A percentile compares a stretch with the other conserved stretches of the same genome.
Evolutionary conservation across 2,329 filamentous ascomycete species (phyloP).

Genomic region (Pseudopyricularia cyperi): DNA sequence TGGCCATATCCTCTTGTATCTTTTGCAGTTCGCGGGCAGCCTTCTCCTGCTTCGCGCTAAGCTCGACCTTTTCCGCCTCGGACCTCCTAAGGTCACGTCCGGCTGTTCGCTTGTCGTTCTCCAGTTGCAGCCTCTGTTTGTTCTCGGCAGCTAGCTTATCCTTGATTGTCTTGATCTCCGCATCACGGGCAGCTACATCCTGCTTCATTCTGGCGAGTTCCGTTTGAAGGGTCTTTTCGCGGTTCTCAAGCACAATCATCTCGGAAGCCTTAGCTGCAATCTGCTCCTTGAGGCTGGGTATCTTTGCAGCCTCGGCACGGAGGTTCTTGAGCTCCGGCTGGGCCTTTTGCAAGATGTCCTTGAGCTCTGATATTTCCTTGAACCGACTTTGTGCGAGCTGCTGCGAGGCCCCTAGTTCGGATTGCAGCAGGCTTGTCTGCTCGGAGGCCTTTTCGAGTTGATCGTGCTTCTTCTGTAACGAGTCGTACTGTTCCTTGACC

Average conservation of each 20-base stretch:
- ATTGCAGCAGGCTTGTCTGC: constrained; percentile 51
- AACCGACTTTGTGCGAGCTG: constrained; percentile 77
- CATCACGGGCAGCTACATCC: constrained; percentile 59
- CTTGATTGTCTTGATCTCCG: constrained; percentile 63
- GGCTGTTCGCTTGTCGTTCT: constrained; percentile 63
- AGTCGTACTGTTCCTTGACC: constrained; percentile 44
- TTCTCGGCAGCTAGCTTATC: constrained; percentile 69
- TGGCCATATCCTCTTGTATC: constrained; percentile 59
- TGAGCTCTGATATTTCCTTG: constrained; percentile 73
- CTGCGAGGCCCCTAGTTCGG: constrained; percentile 74
- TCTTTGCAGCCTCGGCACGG: constrained; percentile 59
- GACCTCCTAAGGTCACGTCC: constrained; percentile 67
- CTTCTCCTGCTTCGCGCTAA: constrained; percentile 61
- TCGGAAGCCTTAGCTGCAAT: constrained; percentile 45
- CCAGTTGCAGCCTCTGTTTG: constrained; percentile 55
- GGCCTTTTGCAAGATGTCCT: constrained; percentile 67
- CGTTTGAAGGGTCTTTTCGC: constrained; percentile 66
- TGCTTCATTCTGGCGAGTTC: constrained; percentile 62
- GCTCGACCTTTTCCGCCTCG: constrained; percentile 68
- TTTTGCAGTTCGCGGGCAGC: constrained; percentile 55
- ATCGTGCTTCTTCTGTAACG: constrained; percentile 48
- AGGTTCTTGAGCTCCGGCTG: constrained; percentile 76
- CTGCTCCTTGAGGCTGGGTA: constrained; percentile 67
- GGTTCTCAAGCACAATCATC: constrained; percentile 64
- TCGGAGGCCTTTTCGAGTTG: neutral